Evolutionary conservation across 305 asterid genomes (phyloP).

Genomic region (Fraxinus angustifolia): DNA sequence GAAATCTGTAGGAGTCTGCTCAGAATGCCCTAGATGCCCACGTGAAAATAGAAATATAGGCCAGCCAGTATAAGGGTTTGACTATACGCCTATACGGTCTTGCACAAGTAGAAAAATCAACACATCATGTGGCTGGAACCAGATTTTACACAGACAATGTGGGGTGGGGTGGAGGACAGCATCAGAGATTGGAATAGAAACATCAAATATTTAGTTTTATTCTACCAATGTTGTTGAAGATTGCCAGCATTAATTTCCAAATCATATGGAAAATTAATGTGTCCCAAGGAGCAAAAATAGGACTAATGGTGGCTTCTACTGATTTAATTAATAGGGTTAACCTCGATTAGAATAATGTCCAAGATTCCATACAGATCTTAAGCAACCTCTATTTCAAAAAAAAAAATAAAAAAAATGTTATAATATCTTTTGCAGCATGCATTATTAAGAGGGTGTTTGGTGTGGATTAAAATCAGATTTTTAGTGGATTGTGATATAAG

Average conservation of each 20-base stretch:
- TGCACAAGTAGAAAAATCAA: conserved; percentile 35
- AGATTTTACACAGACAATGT: conserved; percentile 29
- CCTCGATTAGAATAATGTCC: conserved; percentile 36
- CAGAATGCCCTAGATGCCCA: conserved; percentile 32
- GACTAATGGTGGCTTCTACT: conserved; percentile 56
- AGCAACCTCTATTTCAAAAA: conserved; percentile 22
- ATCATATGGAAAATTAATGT: conserved; percentile 66
- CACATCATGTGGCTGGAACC: conserved; percentile 55
- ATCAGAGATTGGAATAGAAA: conserved; percentile 73
- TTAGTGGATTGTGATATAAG: too few relatives aligned
- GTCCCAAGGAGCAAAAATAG: conserved; percentile 50
- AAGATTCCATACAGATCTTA: conserved; percentile 27
- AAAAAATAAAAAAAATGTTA: conserved; percentile 5
- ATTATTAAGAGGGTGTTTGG: neutral
- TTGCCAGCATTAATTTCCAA: conserved; percentile 33
- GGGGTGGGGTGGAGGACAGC: conserved; percentile 21
- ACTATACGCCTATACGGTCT: conserved; percentile 29
- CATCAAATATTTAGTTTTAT: conserved; percentile 52
- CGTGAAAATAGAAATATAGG: conserved; percentile 47
- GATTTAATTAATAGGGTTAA: conserved; percentile 27
- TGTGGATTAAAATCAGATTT: too few relatives aligned
- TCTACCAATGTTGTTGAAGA: conserved; percentile 26
- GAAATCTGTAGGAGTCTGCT: conserved; percentile 10
- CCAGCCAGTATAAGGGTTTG: conserved; percentile 46
- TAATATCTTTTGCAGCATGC: conserved; percentile 30